Evolutionary conservation across 2,329 filamentous ascomycete species (phyloP).

Genomic region (Dactylonectria macrodidyma): DNA sequence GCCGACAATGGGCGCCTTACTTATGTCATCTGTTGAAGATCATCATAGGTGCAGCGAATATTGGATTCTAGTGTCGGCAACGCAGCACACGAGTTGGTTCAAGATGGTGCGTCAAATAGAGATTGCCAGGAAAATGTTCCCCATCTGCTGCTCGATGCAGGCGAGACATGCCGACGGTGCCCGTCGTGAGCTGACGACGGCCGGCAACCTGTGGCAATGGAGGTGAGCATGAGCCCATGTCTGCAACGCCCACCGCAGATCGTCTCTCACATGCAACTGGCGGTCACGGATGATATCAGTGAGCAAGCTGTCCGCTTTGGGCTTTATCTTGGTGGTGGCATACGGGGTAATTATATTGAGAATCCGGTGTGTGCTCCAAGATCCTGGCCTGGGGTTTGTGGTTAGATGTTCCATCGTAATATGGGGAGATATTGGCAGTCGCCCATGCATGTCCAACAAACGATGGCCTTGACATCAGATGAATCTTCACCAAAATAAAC

Average conservation of each 20-base stretch:
- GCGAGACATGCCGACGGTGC: background rate
- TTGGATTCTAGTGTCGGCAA: conserved; percentile 17
- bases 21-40: conserved; percentile 1
- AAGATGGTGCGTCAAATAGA: conserved; percentile 12
- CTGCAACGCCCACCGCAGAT: conserved; percentile 8
- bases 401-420: conserved; percentile 4
- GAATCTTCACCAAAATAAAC: no score
- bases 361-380: background rate
- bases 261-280: conserved; percentile 17
- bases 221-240: conserved; percentile 24
- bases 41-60: conserved; percentile 18
- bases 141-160: background rate
- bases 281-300: conserved; percentile 5
- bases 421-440: conserved; percentile 1
- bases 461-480: background rate
- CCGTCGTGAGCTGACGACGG: conserved; percentile 21
- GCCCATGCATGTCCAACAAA: no score
- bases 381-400: background rate
- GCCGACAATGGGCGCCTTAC: conserved; percentile 1
- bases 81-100: background rate
- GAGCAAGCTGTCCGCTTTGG: background rate
- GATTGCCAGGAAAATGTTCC: background rate
- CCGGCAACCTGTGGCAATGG: conserved; percentile 5
- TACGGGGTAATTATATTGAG: background rate
- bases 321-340: background rate